Percentiles rank a stretch among this genome's conserved stretches.
phyloP scores from a whole-genome alignment of 139 green algal genomes.

The Haematococcus lacustris region DNA sequence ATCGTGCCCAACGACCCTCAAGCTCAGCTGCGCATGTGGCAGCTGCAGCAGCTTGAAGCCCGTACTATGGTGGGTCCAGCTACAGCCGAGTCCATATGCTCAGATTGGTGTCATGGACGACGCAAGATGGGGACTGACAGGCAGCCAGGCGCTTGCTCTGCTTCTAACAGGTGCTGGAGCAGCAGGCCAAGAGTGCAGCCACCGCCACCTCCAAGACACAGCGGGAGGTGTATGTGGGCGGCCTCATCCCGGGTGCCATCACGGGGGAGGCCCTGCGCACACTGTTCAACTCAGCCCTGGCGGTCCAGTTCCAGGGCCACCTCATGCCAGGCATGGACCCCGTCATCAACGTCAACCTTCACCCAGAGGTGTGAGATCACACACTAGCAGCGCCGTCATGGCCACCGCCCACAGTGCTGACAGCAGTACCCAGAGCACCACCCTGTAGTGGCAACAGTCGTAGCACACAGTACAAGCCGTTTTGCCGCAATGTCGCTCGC shows the following conservation, averaged over 20 bases:
- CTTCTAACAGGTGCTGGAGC: too few relatives aligned
- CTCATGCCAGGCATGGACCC: constrained; percentile 48
- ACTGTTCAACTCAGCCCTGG: constrained; percentile 75
- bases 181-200: constrained; percentile 63
- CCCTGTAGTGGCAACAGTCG: too few relatives aligned
- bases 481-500: too few relatives aligned
- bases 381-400: too few relatives aligned
- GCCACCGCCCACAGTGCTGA: too few relatives aligned
- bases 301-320: constrained; percentile 51
- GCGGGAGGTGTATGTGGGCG: constrained; percentile 76
- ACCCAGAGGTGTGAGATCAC: constrained; percentile 26
- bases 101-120: too few relatives aligned
- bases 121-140: too few relatives aligned
- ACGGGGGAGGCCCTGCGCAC: constrained; percentile 53
- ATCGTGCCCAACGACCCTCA: constrained; percentile 1
- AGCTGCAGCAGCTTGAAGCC: constrained; percentile 71
- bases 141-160: too few relatives aligned
- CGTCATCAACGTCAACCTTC: constrained; percentile 55
- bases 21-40: constrained; percentile 43
- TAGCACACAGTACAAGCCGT: too few relatives aligned
- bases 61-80: constrained; percentile 66
- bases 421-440: too few relatives aligned
- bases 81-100: too few relatives aligned
- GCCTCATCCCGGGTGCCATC: constrained; percentile 64
- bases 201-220: constrained; percentile 67